Evolutionary conservation across 768 basidiomycete genomes (phyloP).

Genomic region (Trametes villosa): DNA sequence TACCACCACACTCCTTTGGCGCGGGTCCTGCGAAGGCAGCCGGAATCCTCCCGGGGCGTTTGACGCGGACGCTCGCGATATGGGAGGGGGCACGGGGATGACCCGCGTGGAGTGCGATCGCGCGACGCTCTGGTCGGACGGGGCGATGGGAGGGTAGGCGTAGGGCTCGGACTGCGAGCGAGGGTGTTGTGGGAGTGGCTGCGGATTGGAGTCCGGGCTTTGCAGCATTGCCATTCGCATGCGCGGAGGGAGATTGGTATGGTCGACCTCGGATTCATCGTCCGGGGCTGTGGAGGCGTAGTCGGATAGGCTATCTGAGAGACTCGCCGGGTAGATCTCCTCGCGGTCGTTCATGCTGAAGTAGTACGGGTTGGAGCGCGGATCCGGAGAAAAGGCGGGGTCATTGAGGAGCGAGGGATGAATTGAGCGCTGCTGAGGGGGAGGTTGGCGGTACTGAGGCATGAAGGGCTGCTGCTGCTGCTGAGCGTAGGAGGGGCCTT

Average conservation of each 20-base stretch:
- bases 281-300: conserved; percentile 18
- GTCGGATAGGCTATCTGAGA: conserved; percentile 22
- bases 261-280: conserved; percentile 21
- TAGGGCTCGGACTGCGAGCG: conserved; percentile 19
- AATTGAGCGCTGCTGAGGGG: conserved; percentile 13
- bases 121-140: conserved; percentile 7
- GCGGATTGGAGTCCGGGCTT: neutral
- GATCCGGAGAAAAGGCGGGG: conserved; percentile 41
- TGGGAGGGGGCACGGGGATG: conserved; percentile 19
- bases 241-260: conserved; percentile 20
- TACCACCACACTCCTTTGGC: neutral
- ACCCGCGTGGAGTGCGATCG: conserved; percentile 17
- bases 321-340: conserved; percentile 28
- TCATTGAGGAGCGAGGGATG: conserved; percentile 29
- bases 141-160: conserved; percentile 11
- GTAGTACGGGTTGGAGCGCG: conserved; percentile 36
- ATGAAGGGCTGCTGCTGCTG: conserved; percentile 13
- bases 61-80: conserved; percentile 12
- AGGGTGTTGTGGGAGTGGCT: neutral
- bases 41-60: neutral
- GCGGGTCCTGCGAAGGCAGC: too few species aligned
- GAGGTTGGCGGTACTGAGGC: conserved; percentile 10
- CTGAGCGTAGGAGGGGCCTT: conserved; percentile 2
- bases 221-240: conserved; percentile 11
- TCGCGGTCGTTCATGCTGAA: conserved; percentile 33